A percentile compares a stretch with the other conserved stretches of the same genome.
These are phyloP conservation scores for Termitomyces sp. DNA, from an alignment of 768 basidiomycete species.

Conservation along the genomic window DNA sequence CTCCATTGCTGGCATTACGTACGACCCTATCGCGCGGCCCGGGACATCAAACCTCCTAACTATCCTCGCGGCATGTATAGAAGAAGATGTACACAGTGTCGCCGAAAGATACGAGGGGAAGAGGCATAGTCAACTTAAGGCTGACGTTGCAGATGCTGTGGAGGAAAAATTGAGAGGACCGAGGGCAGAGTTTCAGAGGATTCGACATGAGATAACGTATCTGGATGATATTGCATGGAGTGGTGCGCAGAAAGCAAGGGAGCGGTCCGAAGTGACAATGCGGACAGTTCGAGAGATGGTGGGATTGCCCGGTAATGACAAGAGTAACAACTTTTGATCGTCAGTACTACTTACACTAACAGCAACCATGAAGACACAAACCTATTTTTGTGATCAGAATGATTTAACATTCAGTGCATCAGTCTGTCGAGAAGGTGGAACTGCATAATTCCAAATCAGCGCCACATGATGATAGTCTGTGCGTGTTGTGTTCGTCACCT, in stretches of 20 bases:
- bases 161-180: constrained; percentile 63
- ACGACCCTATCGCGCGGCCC: constrained; percentile 74
- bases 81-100: constrained; percentile 37
- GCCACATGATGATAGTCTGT: background rate
- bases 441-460: background rate
- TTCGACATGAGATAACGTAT: constrained; percentile 56
- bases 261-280: constrained; percentile 61
- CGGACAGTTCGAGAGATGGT: constrained; percentile 59
- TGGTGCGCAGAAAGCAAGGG: constrained; percentile 61
- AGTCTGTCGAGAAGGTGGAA: background rate
- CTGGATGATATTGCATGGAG: constrained; percentile 54
- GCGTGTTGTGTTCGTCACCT: background rate
- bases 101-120: constrained; percentile 46
- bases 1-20: constrained; percentile 68
- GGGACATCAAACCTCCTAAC: constrained; percentile 79
- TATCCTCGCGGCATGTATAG: constrained; percentile 73
- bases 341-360: background rate
- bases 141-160: constrained; percentile 68
- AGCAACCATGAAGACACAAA: background rate
- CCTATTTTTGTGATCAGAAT: background rate
- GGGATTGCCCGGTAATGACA: constrained; percentile 34
- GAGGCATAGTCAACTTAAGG: constrained; percentile 68
- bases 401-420: background rate
- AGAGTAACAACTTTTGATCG: background rate
- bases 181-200: constrained; percentile 60